These are phyloP conservation scores for Coniferiporia sulphurascens DNA, from an alignment of 1,284 basidiomycete species.

Conservation along the genomic window DNA sequence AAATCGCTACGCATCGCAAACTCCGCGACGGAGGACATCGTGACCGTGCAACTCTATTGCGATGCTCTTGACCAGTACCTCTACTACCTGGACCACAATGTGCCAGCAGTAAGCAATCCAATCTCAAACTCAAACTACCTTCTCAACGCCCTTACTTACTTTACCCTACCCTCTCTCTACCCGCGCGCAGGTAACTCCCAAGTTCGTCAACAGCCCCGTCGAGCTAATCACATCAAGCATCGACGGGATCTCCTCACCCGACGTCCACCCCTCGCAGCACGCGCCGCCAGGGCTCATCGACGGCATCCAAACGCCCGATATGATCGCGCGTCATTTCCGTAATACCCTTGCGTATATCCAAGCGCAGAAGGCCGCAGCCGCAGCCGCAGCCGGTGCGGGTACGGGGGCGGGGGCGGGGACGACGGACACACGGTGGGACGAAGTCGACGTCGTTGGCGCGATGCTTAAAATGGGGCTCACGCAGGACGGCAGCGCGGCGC, in stretches of 20 bases:
- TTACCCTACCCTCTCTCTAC: slow-evolving; percentile 13
- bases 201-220: slow-evolving; percentile 91
- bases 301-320: slow-evolving; percentile 85
- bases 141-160: background rate
- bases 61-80: too few relatives aligned
- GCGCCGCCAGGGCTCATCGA: slow-evolving; percentile 82
- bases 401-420: too few relatives aligned
- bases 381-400: too few relatives aligned
- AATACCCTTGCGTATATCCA: slow-evolving; percentile 86
- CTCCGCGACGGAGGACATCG: too few relatives aligned
- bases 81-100: slow-evolving; percentile 84
- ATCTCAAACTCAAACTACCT: background rate
- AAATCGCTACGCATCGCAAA: too few relatives aligned
- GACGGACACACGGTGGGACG: slow-evolving; percentile 70
- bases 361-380: slow-evolving; percentile 57
- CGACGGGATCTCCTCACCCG: slow-evolving; percentile 78
- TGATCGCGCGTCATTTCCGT: slow-evolving; percentile 88
- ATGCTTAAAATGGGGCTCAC: slow-evolving; percentile 79
- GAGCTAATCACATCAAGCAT: slow-evolving; percentile 90
- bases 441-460: slow-evolving; percentile 83
- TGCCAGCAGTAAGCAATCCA: slow-evolving; percentile 66
- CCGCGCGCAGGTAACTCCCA: slow-evolving; percentile 75
- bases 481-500: slow-evolving; percentile 33
- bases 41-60: too few relatives aligned
- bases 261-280: slow-evolving; percentile 80